Percentiles rank a stretch among this genome's conserved stretches.
phyloP scores from a whole-genome alignment of 148 eudicot species.

The Talinum fruticosum region DNA sequence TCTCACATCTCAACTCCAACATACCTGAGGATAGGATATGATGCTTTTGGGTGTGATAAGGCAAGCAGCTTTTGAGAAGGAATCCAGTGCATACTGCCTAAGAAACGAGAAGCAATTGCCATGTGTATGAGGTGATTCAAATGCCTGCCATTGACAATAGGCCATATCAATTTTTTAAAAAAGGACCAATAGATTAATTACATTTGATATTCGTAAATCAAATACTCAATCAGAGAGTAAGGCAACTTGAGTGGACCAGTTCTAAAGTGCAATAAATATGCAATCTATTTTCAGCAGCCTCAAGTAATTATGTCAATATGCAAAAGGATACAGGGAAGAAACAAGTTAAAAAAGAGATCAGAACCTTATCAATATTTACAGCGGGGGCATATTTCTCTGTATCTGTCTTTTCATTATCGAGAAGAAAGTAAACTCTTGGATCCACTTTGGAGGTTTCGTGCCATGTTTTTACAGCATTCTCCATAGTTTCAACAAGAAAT shows the following conservation, averaged over 20 bases:
- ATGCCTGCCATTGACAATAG: slow-evolving; percentile 56
- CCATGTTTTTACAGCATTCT: slow-evolving; percentile 83
- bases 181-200: not conserved
- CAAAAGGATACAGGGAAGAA: not conserved
- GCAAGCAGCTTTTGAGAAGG: slow-evolving; percentile 81
- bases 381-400: slow-evolving; percentile 84
- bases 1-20: not conserved
- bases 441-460: slow-evolving; percentile 88
- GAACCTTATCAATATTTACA: slow-evolving; percentile 94
- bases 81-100: slow-evolving; percentile 86
- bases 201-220: not conserved
- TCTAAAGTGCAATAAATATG: not conserved
- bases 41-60: slow-evolving; percentile 72
- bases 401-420: slow-evolving; percentile 76
- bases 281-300: not conserved
- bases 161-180: not conserved
- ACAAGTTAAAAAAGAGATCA: not conserved
- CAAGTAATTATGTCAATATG: not conserved
- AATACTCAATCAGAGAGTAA: not conserved
- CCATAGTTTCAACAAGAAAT: slow-evolving; percentile 84
- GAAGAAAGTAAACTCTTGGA: slow-evolving; percentile 83
- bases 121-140: slow-evolving; percentile 96
- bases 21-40: slow-evolving; percentile 97
- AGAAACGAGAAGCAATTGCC: slow-evolving; percentile 75
- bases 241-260: not conserved